phyloP scores from a whole-genome alignment of 176 grass and related monocot genomes.

The Pontederia crassipes region DNA sequence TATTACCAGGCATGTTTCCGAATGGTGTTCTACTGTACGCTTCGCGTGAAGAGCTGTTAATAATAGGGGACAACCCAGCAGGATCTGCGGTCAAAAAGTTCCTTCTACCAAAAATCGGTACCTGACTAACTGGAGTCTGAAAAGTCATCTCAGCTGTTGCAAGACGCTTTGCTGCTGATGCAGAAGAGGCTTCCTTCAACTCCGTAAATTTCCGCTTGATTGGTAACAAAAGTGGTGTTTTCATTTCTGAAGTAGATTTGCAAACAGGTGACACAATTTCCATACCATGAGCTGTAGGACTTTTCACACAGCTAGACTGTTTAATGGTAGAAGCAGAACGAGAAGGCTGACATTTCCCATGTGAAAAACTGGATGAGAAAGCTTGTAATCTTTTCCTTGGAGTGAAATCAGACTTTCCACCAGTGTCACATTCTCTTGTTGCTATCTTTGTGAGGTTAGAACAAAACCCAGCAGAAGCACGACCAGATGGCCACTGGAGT shows the following conservation, averaged over 20 bases:
- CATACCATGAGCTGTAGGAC: slow-evolving; percentile 27
- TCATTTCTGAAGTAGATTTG: slow-evolving; percentile 32
- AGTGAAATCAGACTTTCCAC: slow-evolving; percentile 37
- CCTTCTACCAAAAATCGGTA: slow-evolving; percentile 50
- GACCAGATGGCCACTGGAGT: slow-evolving; percentile 68
- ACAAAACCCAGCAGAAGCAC: slow-evolving; percentile 52
- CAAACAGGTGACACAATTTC: slow-evolving; percentile 25
- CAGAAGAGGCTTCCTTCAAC: slow-evolving; percentile 36
- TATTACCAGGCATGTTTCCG: slow-evolving; percentile 44
- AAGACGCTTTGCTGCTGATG: slow-evolving; percentile 36
- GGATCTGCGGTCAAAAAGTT: slow-evolving; percentile 27
- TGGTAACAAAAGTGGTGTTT: slow-evolving; percentile 64
- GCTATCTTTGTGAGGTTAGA: slow-evolving; percentile 28
- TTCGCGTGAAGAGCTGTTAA: slow-evolving; percentile 22
- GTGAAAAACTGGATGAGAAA: slow-evolving; percentile 23
- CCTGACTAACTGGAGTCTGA: slow-evolving; percentile 63
- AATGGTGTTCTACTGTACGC: slow-evolving; percentile 36
- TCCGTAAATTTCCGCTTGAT: slow-evolving; percentile 77
- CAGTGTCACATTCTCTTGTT: slow-evolving; percentile 30
- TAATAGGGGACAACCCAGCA: slow-evolving; percentile 42
- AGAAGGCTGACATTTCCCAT: slow-evolving; percentile 66
- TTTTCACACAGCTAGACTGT: slow-evolving; percentile 28
- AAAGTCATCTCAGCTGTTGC: slow-evolving; percentile 36
- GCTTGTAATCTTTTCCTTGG: background rate
- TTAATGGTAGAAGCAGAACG: slow-evolving; percentile 48